These are phyloP conservation scores for Detonula confervacea DNA, from an alignment of 352 stramenopile species.

Conservation along the genomic window DNA sequence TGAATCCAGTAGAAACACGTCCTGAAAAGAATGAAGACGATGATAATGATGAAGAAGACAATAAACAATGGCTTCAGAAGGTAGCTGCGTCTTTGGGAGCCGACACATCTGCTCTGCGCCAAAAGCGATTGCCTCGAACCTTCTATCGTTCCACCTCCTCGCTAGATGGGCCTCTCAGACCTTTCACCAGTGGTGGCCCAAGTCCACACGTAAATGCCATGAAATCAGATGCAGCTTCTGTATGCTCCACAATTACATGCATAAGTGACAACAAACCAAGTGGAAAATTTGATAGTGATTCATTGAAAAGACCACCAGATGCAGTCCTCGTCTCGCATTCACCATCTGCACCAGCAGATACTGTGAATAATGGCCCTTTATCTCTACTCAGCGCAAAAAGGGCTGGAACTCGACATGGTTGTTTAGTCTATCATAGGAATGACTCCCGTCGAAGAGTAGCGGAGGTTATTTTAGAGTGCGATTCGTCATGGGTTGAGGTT, in stretches of 20 bases:
- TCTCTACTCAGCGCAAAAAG: constrained; percentile 13
- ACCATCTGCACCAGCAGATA: not conserved
- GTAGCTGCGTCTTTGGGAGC: constrained; percentile 39
- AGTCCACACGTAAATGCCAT: not conserved
- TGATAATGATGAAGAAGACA: constrained; percentile 12
- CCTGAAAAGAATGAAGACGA: constrained; percentile 12
- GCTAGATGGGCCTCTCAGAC: not conserved
- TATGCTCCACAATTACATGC: constrained; percentile 24
- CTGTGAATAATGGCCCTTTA: constrained; percentile 3
- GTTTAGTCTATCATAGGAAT: constrained; percentile 34
- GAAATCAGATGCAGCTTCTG: constrained; percentile 12
- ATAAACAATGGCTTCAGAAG: constrained; percentile 37
- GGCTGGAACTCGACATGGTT: constrained; percentile 11
- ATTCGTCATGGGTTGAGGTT: constrained; percentile 36
- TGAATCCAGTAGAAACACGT: constrained; percentile 1
- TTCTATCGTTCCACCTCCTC: constrained; percentile 4
- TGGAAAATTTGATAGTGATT: constrained; percentile 6
- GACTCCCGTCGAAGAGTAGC: constrained; percentile 22
- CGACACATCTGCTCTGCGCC: constrained; percentile 9
- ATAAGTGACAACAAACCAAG: too few species aligned
- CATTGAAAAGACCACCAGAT: constrained; percentile 8
- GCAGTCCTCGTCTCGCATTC: constrained; percentile 15
- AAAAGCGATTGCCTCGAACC: constrained; percentile 14
- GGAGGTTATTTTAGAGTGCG: constrained; percentile 34
- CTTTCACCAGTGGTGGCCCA: not conserved